Evolutionary conservation across 2,329 filamentous ascomycete species (phyloP), one percentile per base, ranked within the genome.

Genomic region (Myriangium duriaei): DNA sequence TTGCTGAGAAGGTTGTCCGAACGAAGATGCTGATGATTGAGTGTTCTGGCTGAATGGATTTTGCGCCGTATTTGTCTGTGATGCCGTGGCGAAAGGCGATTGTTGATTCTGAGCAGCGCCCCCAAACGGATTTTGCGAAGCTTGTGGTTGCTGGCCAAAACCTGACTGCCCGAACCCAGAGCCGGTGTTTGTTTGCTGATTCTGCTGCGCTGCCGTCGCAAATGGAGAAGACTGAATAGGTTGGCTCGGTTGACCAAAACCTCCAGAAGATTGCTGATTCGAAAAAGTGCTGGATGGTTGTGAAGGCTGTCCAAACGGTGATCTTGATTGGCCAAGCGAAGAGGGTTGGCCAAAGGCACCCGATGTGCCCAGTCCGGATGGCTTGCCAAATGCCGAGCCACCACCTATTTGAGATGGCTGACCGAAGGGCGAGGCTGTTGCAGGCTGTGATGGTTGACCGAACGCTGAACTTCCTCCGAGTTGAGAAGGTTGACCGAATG

Each of bases 91-190:
- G 28, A 48, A 47, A 6, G 42, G 40, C 6, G 38, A 40, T 17
- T 39, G 39, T 15, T 35, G 37, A 14, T 35, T 34, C 17, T 34
- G 40, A 16, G 28, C 30, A 24, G 31, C 39, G n/a, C 24, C 33
- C 31, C 17, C 34, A 18, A 47, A 42, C 10, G 41, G 37, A 16
- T 32, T 41, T n/a, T n/a, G n/a, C n/a, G n/a, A n/a, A n/a, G n/a
- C n/a, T 14, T 37, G 30, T 30, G 46, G 43, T 12, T 47, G 40
- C 37, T 49, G 44, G 5, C 47, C 47, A 17, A 51, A 51, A 2
- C 41, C 44, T 1, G 47, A 44, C n/a, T 28, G 30, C 24, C 41
- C 39, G 13, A 33, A 16, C 4, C 31, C 26, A 26, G 21, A 7
- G 21, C 21, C 21, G n/a, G 21, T 26, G n/a, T 7, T n/a, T n/a